Conservation (phyloP, 202 grass and related monocot species). For the Digitaria exilis region DNA sequence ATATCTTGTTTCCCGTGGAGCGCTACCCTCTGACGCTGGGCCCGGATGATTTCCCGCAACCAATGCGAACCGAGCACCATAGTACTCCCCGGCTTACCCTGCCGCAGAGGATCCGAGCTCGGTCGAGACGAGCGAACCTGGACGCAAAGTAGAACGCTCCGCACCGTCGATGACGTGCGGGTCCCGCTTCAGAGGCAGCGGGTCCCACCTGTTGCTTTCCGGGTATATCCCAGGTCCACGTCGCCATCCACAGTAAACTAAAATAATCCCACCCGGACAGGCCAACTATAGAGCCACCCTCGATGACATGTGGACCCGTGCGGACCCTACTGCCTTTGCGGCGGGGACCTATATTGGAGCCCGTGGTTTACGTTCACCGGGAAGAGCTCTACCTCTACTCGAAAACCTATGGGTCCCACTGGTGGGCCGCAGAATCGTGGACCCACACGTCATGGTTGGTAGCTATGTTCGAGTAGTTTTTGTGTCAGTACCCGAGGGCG, state of each 20-base stretch:
- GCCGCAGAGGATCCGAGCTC: conserved; percentile 9
- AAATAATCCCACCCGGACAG: too few species aligned
- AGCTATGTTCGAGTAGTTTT: not conserved
- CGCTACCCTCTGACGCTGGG: not conserved
- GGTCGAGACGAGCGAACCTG: too few species aligned
- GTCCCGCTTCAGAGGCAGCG: not conserved
- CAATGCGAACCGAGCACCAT: not conserved
- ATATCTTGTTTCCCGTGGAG: too few species aligned
- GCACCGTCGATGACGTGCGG: not conserved
- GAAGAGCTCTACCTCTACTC: fast-evolving
- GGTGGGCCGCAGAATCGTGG: not conserved
- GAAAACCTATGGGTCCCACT: not conserved
- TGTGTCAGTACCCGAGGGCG: not conserved
- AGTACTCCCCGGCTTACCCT: too few species aligned
- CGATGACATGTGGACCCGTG: too few species aligned
- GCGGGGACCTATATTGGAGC: not conserved
- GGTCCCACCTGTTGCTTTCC: not conserved
- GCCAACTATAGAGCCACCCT: too few species aligned
- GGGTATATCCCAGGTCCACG: not conserved
- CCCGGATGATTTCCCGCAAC: not conserved
- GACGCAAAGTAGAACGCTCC: too few species aligned
- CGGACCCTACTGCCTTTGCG: not conserved
- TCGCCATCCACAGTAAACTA: not conserved
- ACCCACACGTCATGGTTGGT: not conserved
- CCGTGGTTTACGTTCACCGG: not conserved